These are phyloP conservation scores for Eurotiales sp. DNA, from an alignment of 2,329 filamentous ascomycete species.

Conservation along the genomic window DNA sequence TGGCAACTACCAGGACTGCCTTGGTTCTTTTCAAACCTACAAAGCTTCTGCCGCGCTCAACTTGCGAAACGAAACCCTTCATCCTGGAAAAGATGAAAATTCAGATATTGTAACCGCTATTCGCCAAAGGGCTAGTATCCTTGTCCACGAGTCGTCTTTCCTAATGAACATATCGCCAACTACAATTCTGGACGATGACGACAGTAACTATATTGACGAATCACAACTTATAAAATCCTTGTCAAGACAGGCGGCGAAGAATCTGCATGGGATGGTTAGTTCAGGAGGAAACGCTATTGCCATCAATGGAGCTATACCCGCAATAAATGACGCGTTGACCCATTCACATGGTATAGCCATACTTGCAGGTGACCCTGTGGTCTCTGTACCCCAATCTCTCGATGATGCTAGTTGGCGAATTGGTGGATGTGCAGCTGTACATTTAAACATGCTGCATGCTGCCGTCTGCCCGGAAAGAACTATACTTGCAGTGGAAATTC, in stretches of 20 bases:
- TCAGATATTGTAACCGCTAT: conserved; percentile 92
- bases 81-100: conserved; percentile 82
- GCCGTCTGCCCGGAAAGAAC: conserved; percentile 68
- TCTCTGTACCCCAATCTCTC: conserved; percentile 75
- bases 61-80: conserved; percentile 83
- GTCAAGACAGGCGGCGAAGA: conserved; percentile 67
- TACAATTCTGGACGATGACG: conserved; percentile 75
- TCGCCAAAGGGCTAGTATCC: conserved; percentile 72
- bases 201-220: conserved; percentile 66
- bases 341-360: conserved; percentile 76
- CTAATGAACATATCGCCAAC: conserved; percentile 78
- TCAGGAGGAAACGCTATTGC: conserved; percentile 74
- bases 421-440: conserved; percentile 83
- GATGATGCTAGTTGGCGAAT: conserved; percentile 92
- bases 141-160: conserved; percentile 78
- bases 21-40: conserved; percentile 96
- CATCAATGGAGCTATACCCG: conserved; percentile 83
- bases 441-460: conserved; percentile 77
- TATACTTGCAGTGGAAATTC: conserved; percentile 72
- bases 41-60: conserved; percentile 86
- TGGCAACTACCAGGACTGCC: conserved; percentile 93
- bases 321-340: conserved; percentile 82
- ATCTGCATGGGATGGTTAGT: conserved; percentile 65
- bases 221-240: conserved; percentile 71
- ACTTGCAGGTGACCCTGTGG: conserved; percentile 76